phyloP scores from a whole-genome alignment of 192 early-diverging fungal species.

The Umbelopsis ramanniana region DNA sequence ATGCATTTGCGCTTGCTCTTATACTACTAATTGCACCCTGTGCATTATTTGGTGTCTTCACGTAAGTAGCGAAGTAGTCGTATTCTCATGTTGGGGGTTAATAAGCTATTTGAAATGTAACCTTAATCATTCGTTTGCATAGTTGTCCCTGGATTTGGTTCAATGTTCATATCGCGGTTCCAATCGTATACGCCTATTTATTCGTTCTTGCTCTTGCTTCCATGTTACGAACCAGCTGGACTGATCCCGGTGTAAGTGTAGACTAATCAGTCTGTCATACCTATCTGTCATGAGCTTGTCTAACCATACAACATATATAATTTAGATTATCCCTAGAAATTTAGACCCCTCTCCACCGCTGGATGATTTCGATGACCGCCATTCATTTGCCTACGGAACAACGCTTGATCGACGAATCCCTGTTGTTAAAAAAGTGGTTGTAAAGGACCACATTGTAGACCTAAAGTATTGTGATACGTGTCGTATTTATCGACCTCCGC shows the following conservation, averaged over 20 bases:
- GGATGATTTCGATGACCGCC: constrained; percentile 56
- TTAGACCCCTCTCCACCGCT: constrained; percentile 61
- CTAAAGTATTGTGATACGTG: constrained; percentile 94
- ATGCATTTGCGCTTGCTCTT: constrained; percentile 62
- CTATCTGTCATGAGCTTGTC: too few relatives aligned
- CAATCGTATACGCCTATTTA: constrained; percentile 71
- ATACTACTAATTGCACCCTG: constrained; percentile 59
- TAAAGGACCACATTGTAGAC: constrained; percentile 63
- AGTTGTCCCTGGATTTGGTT: constrained; percentile 72
- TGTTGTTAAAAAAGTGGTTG: constrained; percentile 58
- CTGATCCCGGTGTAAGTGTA: constrained; percentile 66
- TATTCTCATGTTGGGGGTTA: background rate
- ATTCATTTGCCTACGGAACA: constrained; percentile 40
- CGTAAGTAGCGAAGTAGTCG: constrained; percentile 39
- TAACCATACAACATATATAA: too few relatives aligned
- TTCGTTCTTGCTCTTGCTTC: constrained; percentile 62
- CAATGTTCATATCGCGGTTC: constrained; percentile 60
- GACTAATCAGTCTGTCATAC: background rate
- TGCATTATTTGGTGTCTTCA: constrained; percentile 59
- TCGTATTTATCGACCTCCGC: constrained; percentile 85
- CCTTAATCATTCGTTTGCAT: constrained; percentile 9
- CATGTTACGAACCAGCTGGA: constrained; percentile 77
- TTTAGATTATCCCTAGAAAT: constrained; percentile 70
- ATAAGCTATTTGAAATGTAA: background rate
- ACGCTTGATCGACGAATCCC: constrained; percentile 42